phyloP scores from a whole-genome alignment of 1,284 basidiomycete species.

The Caloboletus firmus region DNA sequence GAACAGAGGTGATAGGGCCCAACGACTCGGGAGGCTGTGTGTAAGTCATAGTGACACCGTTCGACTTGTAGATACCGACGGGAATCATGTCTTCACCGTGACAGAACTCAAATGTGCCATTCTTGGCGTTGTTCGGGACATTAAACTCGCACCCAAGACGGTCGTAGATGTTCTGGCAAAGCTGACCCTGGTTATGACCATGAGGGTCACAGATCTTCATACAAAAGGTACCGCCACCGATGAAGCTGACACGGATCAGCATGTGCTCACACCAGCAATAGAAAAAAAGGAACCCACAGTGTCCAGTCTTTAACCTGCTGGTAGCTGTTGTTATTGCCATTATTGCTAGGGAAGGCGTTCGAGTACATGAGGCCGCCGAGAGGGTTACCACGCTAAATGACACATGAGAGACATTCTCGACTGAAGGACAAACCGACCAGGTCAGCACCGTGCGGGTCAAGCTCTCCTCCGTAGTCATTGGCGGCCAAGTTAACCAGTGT shows the following conservation, averaged over 20 bases:
- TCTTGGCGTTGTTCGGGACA: constrained; percentile 58
- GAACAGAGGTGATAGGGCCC: constrained; percentile 55
- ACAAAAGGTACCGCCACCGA: constrained; percentile 58
- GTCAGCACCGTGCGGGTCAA: constrained; percentile 53
- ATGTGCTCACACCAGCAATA: background rate
- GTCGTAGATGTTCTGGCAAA: constrained; percentile 66
- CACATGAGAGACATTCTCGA: constrained; percentile 37
- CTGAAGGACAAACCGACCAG: constrained; percentile 27
- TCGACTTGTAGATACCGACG: constrained; percentile 34
- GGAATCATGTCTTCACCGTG: constrained; percentile 52
- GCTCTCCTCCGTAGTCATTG: constrained; percentile 56
- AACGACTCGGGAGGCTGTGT: constrained; percentile 61
- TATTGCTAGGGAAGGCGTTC: constrained; percentile 46
- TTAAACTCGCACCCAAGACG: constrained; percentile 72
- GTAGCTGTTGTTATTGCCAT: constrained; percentile 41
- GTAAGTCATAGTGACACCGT: constrained; percentile 49
- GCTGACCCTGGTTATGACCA: constrained; percentile 47
- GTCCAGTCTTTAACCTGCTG: constrained; percentile 61
- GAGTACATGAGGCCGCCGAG: constrained; percentile 65
- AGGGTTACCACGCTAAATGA: constrained; percentile 61
- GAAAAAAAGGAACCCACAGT: constrained; percentile 37
- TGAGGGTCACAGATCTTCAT: constrained; percentile 62
- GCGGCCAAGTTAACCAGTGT: constrained; percentile 50
- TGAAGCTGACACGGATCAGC: constrained; percentile 44
- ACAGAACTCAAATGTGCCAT: constrained; percentile 60